Evolutionary conservation across 2,329 filamentous ascomycete genomes (phyloP).

Genomic region (Penicillium sp.): DNA sequence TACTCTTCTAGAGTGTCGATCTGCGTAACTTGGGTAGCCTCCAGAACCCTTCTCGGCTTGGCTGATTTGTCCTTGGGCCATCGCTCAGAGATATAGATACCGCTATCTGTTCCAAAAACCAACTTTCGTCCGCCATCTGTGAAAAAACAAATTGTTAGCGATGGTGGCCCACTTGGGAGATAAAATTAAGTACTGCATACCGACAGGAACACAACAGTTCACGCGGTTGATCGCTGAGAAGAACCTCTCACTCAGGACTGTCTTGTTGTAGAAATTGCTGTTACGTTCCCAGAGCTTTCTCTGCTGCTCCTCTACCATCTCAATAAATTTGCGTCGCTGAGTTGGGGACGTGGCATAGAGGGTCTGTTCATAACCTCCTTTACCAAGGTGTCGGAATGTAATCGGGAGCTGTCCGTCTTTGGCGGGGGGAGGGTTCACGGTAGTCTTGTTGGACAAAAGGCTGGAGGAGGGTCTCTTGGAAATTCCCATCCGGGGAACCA

Average conservation of each 20-base stretch:
- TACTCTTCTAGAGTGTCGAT: constrained; percentile 97
- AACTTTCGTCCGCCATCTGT: constrained; percentile 90
- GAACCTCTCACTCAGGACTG: constrained; percentile 76
- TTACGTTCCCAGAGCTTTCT: constrained; percentile 72
- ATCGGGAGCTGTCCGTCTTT: constrained; percentile 81
- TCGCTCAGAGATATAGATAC: constrained; percentile 88
- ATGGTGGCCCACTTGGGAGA: neutral
- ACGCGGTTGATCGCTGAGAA: constrained; percentile 86
- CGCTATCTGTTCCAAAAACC: constrained; percentile 89
- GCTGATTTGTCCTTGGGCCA: constrained; percentile 75
- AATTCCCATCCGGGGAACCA: constrained; percentile 76
- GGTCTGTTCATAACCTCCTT: constrained; percentile 89
- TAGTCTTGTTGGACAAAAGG: constrained; percentile 64
- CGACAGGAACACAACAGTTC: constrained; percentile 90
- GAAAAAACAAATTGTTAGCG: constrained; percentile 15
- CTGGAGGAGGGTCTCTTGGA: constrained; percentile 87
- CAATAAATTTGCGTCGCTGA: constrained; percentile 92
- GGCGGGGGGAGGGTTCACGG: constrained; percentile 48
- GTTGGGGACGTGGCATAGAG: constrained; percentile 83
- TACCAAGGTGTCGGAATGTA: constrained; percentile 92
- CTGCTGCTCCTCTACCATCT: constrained; percentile 90
- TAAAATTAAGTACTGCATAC: constrained; percentile 49
- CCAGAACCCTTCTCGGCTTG: constrained; percentile 78
- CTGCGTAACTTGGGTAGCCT: constrained; percentile 84
- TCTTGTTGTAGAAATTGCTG: constrained; percentile 69